These are phyloP conservation scores for Gossypium davidsonii DNA, from an alignment of 441 rosid genomes.

Conservation along the genomic window DNA sequence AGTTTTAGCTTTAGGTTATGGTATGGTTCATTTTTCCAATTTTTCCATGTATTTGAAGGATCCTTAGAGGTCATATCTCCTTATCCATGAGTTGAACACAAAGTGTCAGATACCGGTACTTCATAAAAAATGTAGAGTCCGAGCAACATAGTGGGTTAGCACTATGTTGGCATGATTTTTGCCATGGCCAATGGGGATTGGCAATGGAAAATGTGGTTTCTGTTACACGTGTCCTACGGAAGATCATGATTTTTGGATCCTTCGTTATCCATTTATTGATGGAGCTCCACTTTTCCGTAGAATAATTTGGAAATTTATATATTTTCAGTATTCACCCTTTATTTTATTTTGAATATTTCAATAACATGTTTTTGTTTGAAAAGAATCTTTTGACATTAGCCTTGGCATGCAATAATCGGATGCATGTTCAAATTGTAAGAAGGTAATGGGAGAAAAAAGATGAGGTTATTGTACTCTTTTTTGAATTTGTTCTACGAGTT, in stretches of 20 bases:
- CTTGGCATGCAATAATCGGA: background rate
- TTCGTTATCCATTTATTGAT: background rate
- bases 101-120: no score
- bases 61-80: background rate
- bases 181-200: background rate
- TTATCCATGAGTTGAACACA: no score
- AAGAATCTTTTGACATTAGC: background rate
- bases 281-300: background rate
- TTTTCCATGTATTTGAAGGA: no score
- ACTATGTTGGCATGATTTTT: background rate
- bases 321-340: background rate
- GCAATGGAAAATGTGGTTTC: background rate
- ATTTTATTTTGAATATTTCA: slow-evolving; percentile 2
- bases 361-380: background rate
- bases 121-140: no score
- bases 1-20: background rate
- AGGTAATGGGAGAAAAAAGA: background rate
- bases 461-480: background rate
- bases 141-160: background rate
- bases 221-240: background rate
- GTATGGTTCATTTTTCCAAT: no score
- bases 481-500: slow-evolving; percentile 5
- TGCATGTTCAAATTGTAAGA: slow-evolving; percentile 2
- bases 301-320: background rate
- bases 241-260: background rate